Percentiles rank a stretch among this genome's conserved stretches.
Evolutionary conservation across 2,329 filamentous ascomycete genomes (phyloP).

Genomic region (Hypoxylon sp.): DNA sequence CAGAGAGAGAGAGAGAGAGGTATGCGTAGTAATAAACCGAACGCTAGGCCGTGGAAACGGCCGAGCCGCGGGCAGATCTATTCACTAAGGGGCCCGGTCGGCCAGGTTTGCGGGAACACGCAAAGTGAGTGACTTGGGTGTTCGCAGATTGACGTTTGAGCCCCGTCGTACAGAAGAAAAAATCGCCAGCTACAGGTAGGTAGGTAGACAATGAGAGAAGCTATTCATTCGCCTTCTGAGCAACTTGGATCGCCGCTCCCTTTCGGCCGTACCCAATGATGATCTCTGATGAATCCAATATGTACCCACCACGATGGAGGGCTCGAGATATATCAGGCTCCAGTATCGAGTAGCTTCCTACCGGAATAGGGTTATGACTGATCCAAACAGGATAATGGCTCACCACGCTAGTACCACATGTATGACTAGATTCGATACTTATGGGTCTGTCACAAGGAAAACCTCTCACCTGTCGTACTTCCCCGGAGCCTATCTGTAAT

Average conservation of each 20-base stretch:
- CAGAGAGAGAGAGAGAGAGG: background rate
- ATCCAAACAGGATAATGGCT: slow-evolving; percentile 8
- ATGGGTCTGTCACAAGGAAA: slow-evolving; percentile 37
- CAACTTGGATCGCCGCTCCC: slow-evolving; percentile 22
- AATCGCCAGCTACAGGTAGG: slow-evolving; percentile 24
- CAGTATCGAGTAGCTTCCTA: slow-evolving; percentile 19
- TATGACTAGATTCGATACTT: slow-evolving; percentile 29
- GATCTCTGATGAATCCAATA: slow-evolving; percentile 27
- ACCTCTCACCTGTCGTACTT: slow-evolving; percentile 36
- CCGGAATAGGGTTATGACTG: slow-evolving; percentile 20
- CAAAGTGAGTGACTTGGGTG: slow-evolving; percentile 16
- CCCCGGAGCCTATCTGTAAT: slow-evolving; percentile 26
- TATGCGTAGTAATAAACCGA: slow-evolving; percentile 40
- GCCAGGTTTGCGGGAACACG: slow-evolving; percentile 31
- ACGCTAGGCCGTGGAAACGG: slow-evolving; percentile 37
- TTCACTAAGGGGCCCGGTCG: slow-evolving; percentile 2
- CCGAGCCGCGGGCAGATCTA: slow-evolving; percentile 29
- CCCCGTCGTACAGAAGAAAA: slow-evolving; percentile 25
- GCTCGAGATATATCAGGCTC: slow-evolving; percentile 28
- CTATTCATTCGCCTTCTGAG: slow-evolving; percentile 13
- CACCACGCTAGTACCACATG: slow-evolving; percentile 10
- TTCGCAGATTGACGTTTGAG: slow-evolving; percentile 32
- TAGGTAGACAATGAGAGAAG: background rate
- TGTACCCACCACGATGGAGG: slow-evolving; percentile 27
- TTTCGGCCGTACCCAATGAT: slow-evolving; percentile 45